Evolutionary conservation across 129 eudicot species (phyloP).

Genomic region (Escallonia herrerae): DNA sequence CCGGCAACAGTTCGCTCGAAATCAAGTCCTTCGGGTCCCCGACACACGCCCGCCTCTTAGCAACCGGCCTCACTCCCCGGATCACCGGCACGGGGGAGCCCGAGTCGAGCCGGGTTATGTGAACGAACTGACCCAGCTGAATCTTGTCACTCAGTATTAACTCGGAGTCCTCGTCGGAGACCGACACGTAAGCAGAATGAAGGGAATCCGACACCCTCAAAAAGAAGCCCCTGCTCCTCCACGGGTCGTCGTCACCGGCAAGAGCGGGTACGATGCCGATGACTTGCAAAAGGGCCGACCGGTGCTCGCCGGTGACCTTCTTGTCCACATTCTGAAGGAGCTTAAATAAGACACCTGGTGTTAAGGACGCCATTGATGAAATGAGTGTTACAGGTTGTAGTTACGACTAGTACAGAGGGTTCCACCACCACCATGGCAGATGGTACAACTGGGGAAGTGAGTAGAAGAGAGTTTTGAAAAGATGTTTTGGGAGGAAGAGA

Average conservation of each 20-base stretch:
- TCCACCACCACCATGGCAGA: slow-evolving; percentile 22
- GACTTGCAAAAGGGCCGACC: slow-evolving; percentile 72
- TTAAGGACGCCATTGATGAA: slow-evolving; percentile 59
- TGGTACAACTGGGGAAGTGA: background rate
- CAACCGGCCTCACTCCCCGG: slow-evolving; percentile 53
- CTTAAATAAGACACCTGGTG: slow-evolving; percentile 58
- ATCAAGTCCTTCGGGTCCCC: slow-evolving; percentile 83
- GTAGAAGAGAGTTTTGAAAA: too few relatives aligned
- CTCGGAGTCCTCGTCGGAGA: slow-evolving; percentile 42
- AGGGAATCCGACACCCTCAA: slow-evolving; percentile 61
- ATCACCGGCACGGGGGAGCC: slow-evolving; percentile 75
- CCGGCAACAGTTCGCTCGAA: slow-evolving; percentile 50
- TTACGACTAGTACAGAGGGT: background rate
- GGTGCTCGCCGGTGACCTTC: slow-evolving; percentile 74
- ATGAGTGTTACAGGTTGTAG: background rate
- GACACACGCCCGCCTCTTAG: slow-evolving; percentile 57
- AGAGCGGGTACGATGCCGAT: slow-evolving; percentile 56
- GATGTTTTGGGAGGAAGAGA: slow-evolving; percentile 4
- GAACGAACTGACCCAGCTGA: slow-evolving; percentile 72
- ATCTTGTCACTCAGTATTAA: slow-evolving; percentile 60
- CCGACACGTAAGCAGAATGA: slow-evolving; percentile 79
- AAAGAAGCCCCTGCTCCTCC: slow-evolving; percentile 50
- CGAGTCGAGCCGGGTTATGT: slow-evolving; percentile 52
- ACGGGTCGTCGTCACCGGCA: slow-evolving; percentile 32
- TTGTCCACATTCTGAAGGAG: slow-evolving; percentile 55